Evolutionary conservation across 441 rosid genomes (phyloP).

Genomic region (Capsella rubella): DNA sequence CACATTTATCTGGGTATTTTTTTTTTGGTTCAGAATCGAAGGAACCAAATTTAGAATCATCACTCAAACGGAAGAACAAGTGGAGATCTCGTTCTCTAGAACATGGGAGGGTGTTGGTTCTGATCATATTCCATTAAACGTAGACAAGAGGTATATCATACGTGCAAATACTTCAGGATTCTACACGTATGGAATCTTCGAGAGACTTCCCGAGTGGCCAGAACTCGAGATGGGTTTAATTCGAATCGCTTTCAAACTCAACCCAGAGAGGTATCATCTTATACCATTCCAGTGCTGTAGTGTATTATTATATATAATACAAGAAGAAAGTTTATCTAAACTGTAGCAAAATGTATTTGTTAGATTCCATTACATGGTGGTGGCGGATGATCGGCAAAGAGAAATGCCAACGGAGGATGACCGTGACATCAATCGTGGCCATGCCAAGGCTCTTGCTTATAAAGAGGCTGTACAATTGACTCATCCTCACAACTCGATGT

Average conservation of each 20-base stretch:
- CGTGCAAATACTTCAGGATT: conserved; percentile 62
- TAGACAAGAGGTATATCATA: conserved; percentile 79
- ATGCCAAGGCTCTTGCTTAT: conserved; percentile 54
- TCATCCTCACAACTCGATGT: conserved; percentile 37
- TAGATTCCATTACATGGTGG: conserved; percentile 60
- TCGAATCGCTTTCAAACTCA: conserved; percentile 75
- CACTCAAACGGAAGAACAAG: conserved; percentile 54
- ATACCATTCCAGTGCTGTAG: not conserved
- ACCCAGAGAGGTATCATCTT: conserved; percentile 45
- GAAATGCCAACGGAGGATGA: conserved; percentile 70
- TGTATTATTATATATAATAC: no score
- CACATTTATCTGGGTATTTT: not conserved
- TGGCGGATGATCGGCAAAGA: conserved; percentile 64
- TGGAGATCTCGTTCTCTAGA: conserved; percentile 71
- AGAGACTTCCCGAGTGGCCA: conserved; percentile 69
- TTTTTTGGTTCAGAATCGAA: conserved; percentile 49
- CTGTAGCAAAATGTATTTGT: not conserved
- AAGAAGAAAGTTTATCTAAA: not conserved
- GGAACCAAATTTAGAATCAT: conserved; percentile 56
- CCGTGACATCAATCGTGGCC: conserved; percentile 49
- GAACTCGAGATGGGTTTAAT: conserved; percentile 72
- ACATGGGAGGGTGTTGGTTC: conserved; percentile 49
- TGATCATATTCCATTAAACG: conserved; percentile 58
- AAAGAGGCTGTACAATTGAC: conserved; percentile 65
- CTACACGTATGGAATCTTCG: conserved; percentile 68